Conservation (phyloP, 306 rosid genomes). For the Quercus alba region DNA sequence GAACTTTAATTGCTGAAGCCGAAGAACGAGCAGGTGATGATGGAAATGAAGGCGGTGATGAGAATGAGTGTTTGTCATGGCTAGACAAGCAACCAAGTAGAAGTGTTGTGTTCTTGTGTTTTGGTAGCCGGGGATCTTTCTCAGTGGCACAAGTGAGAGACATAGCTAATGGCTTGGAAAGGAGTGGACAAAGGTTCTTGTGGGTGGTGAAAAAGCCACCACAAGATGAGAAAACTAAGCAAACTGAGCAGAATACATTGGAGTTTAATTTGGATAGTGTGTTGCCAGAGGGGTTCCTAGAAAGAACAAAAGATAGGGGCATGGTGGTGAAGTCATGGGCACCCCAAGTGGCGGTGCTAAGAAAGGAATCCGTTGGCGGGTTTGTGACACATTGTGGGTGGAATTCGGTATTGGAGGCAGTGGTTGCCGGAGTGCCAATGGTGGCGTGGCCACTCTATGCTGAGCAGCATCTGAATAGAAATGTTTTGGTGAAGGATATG, state of each 20-base stretch:
- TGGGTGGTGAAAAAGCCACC: constrained; percentile 19
- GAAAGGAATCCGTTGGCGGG: constrained; percentile 30
- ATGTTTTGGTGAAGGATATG: constrained; percentile 26
- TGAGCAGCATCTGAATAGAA: constrained; percentile 38
- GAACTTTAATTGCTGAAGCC: constrained; percentile 6
- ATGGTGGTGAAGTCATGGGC: constrained; percentile 44
- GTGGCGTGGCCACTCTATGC: constrained; percentile 43
- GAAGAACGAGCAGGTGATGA: neutral
- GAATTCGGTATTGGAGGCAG: constrained; percentile 40
- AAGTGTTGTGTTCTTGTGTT: constrained; percentile 25
- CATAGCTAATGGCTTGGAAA: constrained; percentile 24
- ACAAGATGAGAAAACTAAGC: constrained; percentile 4
- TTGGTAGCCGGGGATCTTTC: constrained; percentile 26
- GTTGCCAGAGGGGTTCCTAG: constrained; percentile 32
- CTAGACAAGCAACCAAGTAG: constrained; percentile 19
- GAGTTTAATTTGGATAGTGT: neutral
- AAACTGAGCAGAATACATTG: neutral
- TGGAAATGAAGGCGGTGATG: neutral
- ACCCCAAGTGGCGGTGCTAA: constrained; percentile 32
- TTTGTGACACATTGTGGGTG: constrained; percentile 45
- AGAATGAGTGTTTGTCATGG: constrained; percentile 10
- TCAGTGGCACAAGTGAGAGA: constrained; percentile 14
- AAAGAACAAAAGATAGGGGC: constrained; percentile 26
- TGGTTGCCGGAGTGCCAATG: constrained; percentile 31
- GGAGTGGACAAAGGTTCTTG: constrained; percentile 22